Evolutionary conservation across 768 basidiomycete species (phyloP), one percentile per base, ranked within the genome.

Genomic region (Auricularia heimuer): DNA sequence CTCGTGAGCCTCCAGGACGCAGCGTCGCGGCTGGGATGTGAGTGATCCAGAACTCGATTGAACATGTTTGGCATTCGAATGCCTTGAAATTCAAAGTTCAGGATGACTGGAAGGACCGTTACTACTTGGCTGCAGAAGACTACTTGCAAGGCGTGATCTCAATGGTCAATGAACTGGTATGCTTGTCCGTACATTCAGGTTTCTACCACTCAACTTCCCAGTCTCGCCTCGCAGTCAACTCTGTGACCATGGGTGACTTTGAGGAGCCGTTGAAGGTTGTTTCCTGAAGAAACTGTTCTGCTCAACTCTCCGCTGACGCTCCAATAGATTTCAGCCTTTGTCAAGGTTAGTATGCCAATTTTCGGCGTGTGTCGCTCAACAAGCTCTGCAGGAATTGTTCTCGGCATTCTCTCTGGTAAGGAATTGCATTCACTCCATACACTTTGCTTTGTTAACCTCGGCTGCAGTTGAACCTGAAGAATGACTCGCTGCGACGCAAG

Each of bases 391-490:
- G 73, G 88, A 91, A 65, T 63, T 93, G 3, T 92, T 91, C 67
- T 79, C 85, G n/a, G 90, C 90, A 12, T 93, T 93, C 71, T 84
- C 90, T 0, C 89, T 91, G 88, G 90, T 88, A 69, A 64, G 72
- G 67, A 51, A 63, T n/a, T 6, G 10, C 8, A 51, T 11, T n/a
- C 34, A 10, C 3, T 16, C 54, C 61, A 18, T n/a, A 42, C 51
- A 54, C 29, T 6, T 47, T 42, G 35, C 36, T 37, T 60, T 51
- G 35, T 61, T 51, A 14, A 64, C 56, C 14, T 62, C 21, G 33
- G n/a, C 36, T 37, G 1, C 67, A 90, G 90, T 79, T 93, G 14
- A 93, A 92, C 70, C 77, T 93, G 21, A 92, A 92, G 71, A 92
- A 92, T 65, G 91, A 92, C 70, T 71, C 78, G 0, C 76, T 93